Conservation (phyloP, 163 green algal species). For the Chlamydomonas reinhardtii region DNA sequence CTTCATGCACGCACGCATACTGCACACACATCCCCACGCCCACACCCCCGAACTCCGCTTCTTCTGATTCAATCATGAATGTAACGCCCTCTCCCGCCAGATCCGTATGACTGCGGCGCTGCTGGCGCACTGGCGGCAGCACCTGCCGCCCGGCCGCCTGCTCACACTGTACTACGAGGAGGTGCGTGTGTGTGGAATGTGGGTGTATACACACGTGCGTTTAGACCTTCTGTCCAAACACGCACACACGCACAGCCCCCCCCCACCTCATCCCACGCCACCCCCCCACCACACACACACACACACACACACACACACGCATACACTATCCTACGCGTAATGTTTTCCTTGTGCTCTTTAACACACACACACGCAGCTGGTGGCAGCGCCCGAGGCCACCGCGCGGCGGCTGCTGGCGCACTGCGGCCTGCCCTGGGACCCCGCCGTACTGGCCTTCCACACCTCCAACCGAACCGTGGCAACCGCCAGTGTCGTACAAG, state of each 20-base stretch:
- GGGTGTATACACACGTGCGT: too few species aligned
- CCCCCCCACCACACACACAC: too few species aligned
- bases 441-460: slow-evolving; percentile 71
- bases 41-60: too few species aligned
- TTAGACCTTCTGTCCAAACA: too few species aligned
- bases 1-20: too few species aligned
- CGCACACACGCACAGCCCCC: too few species aligned
- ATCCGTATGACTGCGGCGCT: slow-evolving; percentile 65
- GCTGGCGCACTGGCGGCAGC: slow-evolving; percentile 70
- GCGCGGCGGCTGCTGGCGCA: slow-evolving; percentile 59
- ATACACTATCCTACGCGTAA: too few species aligned
- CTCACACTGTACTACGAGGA: slow-evolving; percentile 73
- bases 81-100: neutral
- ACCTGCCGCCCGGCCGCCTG: slow-evolving; percentile 68
- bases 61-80: too few species aligned
- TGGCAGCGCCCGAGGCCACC: slow-evolving; percentile 1
- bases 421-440: slow-evolving; percentile 70
- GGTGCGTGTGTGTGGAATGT: slow-evolving; percentile 54
- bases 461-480: slow-evolving; percentile 57
- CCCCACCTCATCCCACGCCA: too few species aligned
- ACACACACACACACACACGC: too few species aligned
- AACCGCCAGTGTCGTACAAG: slow-evolving; percentile 73
- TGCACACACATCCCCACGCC: neutral
- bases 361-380: neutral
- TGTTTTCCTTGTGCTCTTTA: too few species aligned